Conservation (phyloP, 768 basidiomycete species). For the Lactarius indigo region DNA sequence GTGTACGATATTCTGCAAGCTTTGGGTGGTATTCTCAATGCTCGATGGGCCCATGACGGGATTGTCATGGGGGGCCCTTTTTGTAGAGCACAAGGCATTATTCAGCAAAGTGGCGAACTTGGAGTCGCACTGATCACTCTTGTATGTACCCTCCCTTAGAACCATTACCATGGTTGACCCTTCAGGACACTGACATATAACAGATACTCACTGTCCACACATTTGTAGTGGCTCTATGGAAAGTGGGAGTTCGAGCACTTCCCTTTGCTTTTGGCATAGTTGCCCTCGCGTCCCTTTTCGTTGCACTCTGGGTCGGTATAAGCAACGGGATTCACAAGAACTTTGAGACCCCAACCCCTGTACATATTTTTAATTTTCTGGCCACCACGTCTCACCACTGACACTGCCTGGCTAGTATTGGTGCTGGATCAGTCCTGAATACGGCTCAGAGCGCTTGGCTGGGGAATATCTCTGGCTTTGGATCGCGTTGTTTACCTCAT, state of each 20-base stretch:
- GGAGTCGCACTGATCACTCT: slow-evolving; percentile 41
- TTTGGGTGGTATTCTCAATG: slow-evolving; percentile 37
- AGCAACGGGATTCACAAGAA: slow-evolving; percentile 26
- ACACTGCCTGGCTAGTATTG: slow-evolving; percentile 29
- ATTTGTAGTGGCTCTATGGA: slow-evolving; percentile 39
- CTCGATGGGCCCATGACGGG: slow-evolving; percentile 37
- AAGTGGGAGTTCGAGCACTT: slow-evolving; percentile 31
- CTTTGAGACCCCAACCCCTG: slow-evolving; percentile 38
- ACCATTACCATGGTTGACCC: background rate
- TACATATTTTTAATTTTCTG: slow-evolving; percentile 11
- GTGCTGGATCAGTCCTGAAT: slow-evolving; percentile 41
- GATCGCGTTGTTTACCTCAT: slow-evolving; percentile 36
- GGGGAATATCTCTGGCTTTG: slow-evolving; percentile 48
- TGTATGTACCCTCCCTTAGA: slow-evolving; percentile 34
- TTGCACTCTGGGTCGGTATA: slow-evolving; percentile 38
- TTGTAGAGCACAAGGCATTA: slow-evolving; percentile 39
- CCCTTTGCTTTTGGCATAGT: slow-evolving; percentile 27
- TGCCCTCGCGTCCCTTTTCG: slow-evolving; percentile 7
- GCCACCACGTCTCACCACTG: background rate
- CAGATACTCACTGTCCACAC: slow-evolving; percentile 38
- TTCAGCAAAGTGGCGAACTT: slow-evolving; percentile 43
- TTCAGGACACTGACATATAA: slow-evolving; percentile 29
- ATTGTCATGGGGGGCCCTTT: slow-evolving; percentile 34
- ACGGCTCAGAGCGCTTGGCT: slow-evolving; percentile 33
- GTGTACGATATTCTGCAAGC: slow-evolving; percentile 38